Percentiles rank a stretch among this genome's conserved stretches.
Conservation (phyloP, 2,329 filamentous ascomycete genomes). For the Chaetomiaceae sp. region DNA sequence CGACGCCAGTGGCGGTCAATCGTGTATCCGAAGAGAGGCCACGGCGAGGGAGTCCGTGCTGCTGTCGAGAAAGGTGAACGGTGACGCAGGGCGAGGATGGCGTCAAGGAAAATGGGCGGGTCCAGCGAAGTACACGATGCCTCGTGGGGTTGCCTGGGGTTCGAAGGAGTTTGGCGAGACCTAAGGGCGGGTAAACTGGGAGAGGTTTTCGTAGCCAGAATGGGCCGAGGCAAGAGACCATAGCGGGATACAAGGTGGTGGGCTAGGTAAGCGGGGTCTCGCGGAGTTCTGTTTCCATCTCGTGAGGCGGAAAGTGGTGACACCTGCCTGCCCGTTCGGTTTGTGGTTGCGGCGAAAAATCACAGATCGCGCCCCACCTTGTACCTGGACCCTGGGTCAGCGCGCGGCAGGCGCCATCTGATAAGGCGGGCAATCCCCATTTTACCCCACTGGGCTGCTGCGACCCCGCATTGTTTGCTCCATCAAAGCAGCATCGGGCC, state of each 20-base stretch:
- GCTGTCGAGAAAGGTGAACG: neutral
- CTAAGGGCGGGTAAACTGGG: neutral
- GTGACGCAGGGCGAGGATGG: neutral
- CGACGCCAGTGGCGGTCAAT: neutral
- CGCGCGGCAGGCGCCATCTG: constrained; percentile 3
- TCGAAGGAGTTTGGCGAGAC: neutral
- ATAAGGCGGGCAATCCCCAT: neutral
- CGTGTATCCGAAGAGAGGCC: neutral
- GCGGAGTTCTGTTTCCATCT: constrained; percentile 14
- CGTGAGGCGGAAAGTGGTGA: constrained; percentile 12
- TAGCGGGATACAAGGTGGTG: constrained; percentile 14
- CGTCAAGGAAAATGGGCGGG: neutral
- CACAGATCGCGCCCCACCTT: constrained; percentile 9
- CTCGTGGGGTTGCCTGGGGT: neutral
- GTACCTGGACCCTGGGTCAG: constrained; percentile 1
- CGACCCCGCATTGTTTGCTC: neutral
- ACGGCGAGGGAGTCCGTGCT: neutral
- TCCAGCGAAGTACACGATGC: neutral
- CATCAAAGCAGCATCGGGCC: too few species aligned
- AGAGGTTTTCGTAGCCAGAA: constrained; percentile 5
- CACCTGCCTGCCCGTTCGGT: neutral
- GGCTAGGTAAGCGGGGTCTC: constrained; percentile 15
- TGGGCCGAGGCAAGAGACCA: constrained; percentile 10
- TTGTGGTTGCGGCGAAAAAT: constrained; percentile 14
- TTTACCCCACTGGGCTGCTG: neutral